Evolutionary conservation across 1,139 yeast species (phyloP), one percentile per base, ranked within the genome.

Genomic region (Blastobotrys serpentis): DNA sequence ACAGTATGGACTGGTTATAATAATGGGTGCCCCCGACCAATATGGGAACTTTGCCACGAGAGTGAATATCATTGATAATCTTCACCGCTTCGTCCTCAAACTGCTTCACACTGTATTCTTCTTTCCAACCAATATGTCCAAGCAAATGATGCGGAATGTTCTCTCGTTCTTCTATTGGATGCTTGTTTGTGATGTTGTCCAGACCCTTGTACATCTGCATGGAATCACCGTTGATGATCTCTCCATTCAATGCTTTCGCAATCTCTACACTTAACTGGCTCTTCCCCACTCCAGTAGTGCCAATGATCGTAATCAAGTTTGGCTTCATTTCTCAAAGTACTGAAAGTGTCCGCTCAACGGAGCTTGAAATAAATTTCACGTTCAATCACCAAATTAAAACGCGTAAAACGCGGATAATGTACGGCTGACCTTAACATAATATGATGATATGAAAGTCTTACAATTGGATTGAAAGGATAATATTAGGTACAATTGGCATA

Each of bases 281-380:
- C 63, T 92, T 92, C 0, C 98, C 98, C n/a, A 89, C 98, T 0
- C 98, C 98, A 0, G 98, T 92, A 33, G 97, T 90, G 0, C 98
- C 98, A 5, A 87, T 86, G n/a, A 87, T 80, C 23, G 87, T 81
- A 25, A 86, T 75, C 8, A 87, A 51, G 21, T 47, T 49, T 18
- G 46, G 45, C 32, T 25, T 32, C 39, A 42, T 42, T 29, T 29
- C n/a, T 29, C 26, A 23, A 23, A 23, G 10, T 23, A 10, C 10
- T 23, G 26, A 23, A 23, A 23, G 6, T 23, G 8, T 10, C 26
- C 26, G 26, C 26, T 23, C 10, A 23, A 6, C 26, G 6, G 26
- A 6, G 6, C 26, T 23, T 6, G 26, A 6, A 23, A 23, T 23
- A 10, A 23, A n/a, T n/a, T n/a, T n/a, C n/a, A n/a, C n/a, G n/a